A percentile compares a stretch with the other conserved stretches of the same genome.
Evolutionary conservation across 768 basidiomycete genomes (phyloP).

Genomic region (Boletus rubescentipes): DNA sequence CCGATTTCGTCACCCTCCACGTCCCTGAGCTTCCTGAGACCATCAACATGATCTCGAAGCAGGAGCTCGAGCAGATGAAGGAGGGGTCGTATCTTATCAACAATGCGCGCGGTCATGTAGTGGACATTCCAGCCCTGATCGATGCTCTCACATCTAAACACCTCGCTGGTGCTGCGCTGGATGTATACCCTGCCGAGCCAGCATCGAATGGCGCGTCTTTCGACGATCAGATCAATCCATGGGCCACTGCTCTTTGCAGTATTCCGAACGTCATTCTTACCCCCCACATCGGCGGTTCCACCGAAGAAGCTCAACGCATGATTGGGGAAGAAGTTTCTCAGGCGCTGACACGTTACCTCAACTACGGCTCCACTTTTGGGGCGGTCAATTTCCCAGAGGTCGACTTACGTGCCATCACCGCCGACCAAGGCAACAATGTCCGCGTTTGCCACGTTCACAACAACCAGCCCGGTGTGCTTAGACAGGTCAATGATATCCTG

Average conservation of each 20-base stretch:
- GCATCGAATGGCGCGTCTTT: slow-evolving; percentile 88
- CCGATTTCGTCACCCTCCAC: slow-evolving; percentile 96
- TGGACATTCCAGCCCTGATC: slow-evolving; percentile 91
- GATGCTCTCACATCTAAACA: slow-evolving; percentile 80
- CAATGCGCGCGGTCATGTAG: slow-evolving; percentile 93
- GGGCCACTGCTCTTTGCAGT: slow-evolving; percentile 71
- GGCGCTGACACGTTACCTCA: slow-evolving; percentile 85
- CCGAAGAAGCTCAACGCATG: slow-evolving; percentile 97
- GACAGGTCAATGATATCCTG: slow-evolving; percentile 90
- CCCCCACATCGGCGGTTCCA: slow-evolving; percentile 98
- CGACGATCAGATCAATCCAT: slow-evolving; percentile 84
- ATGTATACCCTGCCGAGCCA: slow-evolving; percentile 95
- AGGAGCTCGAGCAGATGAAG: slow-evolving; percentile 89
- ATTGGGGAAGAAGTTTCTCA: slow-evolving; percentile 94
- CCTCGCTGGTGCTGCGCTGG: slow-evolving; percentile 84
- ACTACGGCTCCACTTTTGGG: slow-evolving; percentile 86
- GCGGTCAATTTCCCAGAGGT: slow-evolving; percentile 99
- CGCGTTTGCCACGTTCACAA: slow-evolving; percentile 94
- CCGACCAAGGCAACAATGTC: slow-evolving; percentile 76
- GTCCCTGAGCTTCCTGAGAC: slow-evolving; percentile 97
- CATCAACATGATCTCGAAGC: slow-evolving; percentile 82
- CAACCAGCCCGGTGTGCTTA: slow-evolving; percentile 94
- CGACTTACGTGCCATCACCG: slow-evolving; percentile 87
- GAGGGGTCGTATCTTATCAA: slow-evolving; percentile 94
- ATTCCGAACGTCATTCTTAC: slow-evolving; percentile 94